Evolutionary conservation across 352 stramenopile species (phyloP), one percentile per base, ranked within the genome.

Genomic region (Phytopythium boreale): DNA sequence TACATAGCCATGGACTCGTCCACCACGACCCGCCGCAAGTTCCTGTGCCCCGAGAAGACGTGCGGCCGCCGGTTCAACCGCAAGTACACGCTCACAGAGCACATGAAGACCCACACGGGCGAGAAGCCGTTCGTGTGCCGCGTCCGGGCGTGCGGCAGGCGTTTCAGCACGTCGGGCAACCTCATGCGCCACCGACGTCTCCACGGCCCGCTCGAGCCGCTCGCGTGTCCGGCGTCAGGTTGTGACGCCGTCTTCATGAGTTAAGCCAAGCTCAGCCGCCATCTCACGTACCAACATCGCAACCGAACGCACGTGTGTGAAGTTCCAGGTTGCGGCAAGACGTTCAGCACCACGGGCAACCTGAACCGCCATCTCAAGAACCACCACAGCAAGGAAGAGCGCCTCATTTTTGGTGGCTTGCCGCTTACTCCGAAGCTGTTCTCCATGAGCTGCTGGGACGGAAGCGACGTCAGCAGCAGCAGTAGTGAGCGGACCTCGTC

Each of bases 101-200:
- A 89, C 63, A 74, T 80, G 50, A 87, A 88, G 74, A 87, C 73
- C 0, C 79, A 88, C 67, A 82, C 73, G 27, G 79, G 77, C 31
- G 79, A 84, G 51, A 87, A 77, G 31, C 77, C 79, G 0, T 74
- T 84, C 43, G 56, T 72, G 3, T 88, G 79, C 59, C 69, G 71
- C n/a, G 67, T 67, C 1, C 27, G 52, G 1, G 60, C 56, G 1
- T 89, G 80, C 29, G 64, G 70, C 37, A 82, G 78, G 64, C 63
- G 78, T 41, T 89, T 89, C 63, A 80, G 63, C 51, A 89, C 80
- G 7, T 85, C 80, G 1, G 79, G 80, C 60, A 89, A 89, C 47
- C 67, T 89, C 24, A 71, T 78, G 55, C 74, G 80, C 37, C 80
- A 89, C 68, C 83, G 78, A 61, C 76, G 76, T 11, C 59, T 87